Conservation (phyloP, 805 yeast species). For the Yamadazyma takamatsuzukensis region DNA sequence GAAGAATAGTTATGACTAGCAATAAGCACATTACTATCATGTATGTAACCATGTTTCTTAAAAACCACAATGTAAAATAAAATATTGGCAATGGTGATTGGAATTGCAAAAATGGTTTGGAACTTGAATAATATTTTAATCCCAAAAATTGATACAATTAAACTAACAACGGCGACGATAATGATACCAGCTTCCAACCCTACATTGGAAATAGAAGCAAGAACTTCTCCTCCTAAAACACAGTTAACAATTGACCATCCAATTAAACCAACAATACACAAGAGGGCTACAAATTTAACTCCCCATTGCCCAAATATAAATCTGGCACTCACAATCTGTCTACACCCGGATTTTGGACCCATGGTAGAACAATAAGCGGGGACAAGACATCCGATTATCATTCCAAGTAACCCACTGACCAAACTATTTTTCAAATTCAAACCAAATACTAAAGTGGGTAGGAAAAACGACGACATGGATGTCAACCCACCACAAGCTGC, state of each 20-base stretch:
- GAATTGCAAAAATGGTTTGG: constrained; percentile 26
- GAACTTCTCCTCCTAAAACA: constrained; percentile 35
- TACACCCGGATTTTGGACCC: constrained; percentile 37
- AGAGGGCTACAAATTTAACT: constrained; percentile 25
- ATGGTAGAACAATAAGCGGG: constrained; percentile 36
- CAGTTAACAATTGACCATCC: constrained; percentile 40
- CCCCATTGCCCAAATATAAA: constrained; percentile 37
- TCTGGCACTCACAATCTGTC: constrained; percentile 36
- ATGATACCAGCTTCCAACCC: constrained; percentile 30
- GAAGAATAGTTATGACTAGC: constrained; percentile 11
- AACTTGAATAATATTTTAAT: constrained; percentile 26
- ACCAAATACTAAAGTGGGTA: constrained; percentile 27
- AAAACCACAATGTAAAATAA: constrained; percentile 30
- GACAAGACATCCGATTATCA: constrained; percentile 31
- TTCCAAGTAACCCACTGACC: constrained; percentile 26
- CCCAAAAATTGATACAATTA: constrained; percentile 30
- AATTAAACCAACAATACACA: constrained; percentile 29
- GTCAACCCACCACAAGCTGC: constrained; percentile 39
- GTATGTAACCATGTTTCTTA: constrained; percentile 17
- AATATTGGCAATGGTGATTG: constrained; percentile 25
- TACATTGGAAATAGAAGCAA: constrained; percentile 22
- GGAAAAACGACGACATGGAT: constrained; percentile 34
- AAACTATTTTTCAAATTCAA: constrained; percentile 24
- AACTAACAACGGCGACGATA: constrained; percentile 22
- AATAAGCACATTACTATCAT: constrained; percentile 18